Evolutionary conservation across 164 flowering plant species (phyloP).

Genomic region (Vitis amurensis): DNA sequence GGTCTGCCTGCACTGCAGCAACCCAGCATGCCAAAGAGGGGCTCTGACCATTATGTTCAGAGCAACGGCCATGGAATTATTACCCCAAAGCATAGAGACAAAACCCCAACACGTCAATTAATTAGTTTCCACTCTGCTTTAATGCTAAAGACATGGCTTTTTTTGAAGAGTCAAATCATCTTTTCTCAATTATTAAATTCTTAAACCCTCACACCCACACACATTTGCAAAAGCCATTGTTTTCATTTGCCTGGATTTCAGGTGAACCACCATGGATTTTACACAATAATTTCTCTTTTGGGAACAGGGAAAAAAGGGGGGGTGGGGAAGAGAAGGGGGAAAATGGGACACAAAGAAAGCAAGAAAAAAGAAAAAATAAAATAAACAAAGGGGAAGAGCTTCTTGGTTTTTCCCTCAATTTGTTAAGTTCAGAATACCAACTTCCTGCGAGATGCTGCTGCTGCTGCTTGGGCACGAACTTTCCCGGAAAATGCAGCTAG

Average conservation of each 20-base stretch:
- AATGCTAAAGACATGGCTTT: conserved; percentile 8
- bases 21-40: too few relatives aligned
- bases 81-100: neutral
- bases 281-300: neutral
- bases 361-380: neutral
- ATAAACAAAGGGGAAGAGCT: neutral
- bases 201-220: conserved; percentile 1
- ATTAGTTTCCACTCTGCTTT: neutral
- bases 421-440: conserved; percentile 47
- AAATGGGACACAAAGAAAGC: too few relatives aligned
- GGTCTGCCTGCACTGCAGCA: too few relatives aligned
- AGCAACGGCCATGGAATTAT: too few relatives aligned
- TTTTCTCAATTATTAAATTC: neutral
- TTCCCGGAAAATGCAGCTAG: conserved; percentile 44
- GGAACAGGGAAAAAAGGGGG: neutral
- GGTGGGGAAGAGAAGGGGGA: too few relatives aligned
- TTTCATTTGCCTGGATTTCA: neutral
- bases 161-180: neutral
- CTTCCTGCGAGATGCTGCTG: conserved; percentile 51
- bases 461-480: neutral
- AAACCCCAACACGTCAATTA: neutral
- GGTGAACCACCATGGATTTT: neutral
- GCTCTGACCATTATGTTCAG: too few relatives aligned
- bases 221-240: neutral
- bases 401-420: neutral